Base-by-base conservation (phyloP, 2,329 filamentous ascomycete genomes). In the Orbilia ellipsospora region DNA sequence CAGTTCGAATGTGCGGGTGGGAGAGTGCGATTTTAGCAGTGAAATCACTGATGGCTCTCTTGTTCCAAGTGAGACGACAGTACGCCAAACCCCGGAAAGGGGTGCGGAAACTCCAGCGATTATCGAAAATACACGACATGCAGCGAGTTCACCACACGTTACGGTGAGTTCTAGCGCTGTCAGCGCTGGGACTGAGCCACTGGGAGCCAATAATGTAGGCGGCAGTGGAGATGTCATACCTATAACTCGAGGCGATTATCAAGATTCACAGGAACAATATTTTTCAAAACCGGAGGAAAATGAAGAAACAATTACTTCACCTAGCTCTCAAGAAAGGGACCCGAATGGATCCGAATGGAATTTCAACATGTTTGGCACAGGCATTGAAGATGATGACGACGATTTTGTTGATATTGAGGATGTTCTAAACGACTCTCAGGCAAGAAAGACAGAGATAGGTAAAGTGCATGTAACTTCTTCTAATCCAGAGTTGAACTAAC, bases 351-450 rank as follows among this genome's bases (percentile, higher is more conserved):
- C 61, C 6, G 54, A 13, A n/a, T 75, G 72, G 72, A 75, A 44
- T 50, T 75, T 75, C 40, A 75, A 51, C n/a, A 75, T 75, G 72
- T 75, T 64, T 18, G 59, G 72, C 20, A 64, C 64, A 1, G 72
- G 64, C 12, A 61, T 69, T 16, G 72, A 61, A 8, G 70, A 68
- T 3, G 72, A 69, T 15, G 72, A 65, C 2, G 64, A 65, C 12
- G 64, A 61, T 13, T 75, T 75, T 44, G 52, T 65, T 1, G 72
- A 69, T 51, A 69, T 75, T 23, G 72, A 75, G 65, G 72, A 69
- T 2, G 31, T 36, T 10, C 31, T 36, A 36, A 36, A 36, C 8
- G 6, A 36, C 1, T 1, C 31, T 2, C 31, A 36, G 10, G 31
- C 31, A 7, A 7, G 8, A 36, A 2, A 10, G 31, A 36, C 31